phyloP scores from a whole-genome alignment of 2,329 filamentous ascomycete species.

The Escovopsis sp. region DNA sequence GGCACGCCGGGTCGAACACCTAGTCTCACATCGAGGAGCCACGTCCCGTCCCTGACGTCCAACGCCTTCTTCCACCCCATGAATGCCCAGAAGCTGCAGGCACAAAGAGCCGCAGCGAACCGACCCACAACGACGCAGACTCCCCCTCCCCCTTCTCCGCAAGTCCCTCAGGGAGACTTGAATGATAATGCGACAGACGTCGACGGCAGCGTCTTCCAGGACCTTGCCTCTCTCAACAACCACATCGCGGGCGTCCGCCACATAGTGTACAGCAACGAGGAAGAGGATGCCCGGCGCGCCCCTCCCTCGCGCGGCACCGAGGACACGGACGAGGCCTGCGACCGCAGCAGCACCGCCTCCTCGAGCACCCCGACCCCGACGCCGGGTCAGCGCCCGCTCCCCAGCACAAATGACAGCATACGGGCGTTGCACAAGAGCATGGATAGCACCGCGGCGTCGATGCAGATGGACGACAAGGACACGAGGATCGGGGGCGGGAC shows the following conservation, averaged over 20 bases:
- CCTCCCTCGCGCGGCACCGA: constrained; percentile 69
- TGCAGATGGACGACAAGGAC: constrained; percentile 41
- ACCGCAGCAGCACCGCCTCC: constrained; percentile 40
- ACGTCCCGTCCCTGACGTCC: constrained; percentile 77
- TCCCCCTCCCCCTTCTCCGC: constrained; percentile 12
- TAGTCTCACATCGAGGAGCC: constrained; percentile 62
- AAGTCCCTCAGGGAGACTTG: constrained; percentile 11
- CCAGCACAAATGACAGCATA: constrained; percentile 62
- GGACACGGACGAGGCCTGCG: constrained; percentile 55
- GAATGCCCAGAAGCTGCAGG: constrained; percentile 89
- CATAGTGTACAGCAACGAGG: constrained; percentile 6
- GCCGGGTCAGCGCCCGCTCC: constrained; percentile 35
- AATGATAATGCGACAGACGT: constrained; percentile 27
- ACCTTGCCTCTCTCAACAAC: constrained; percentile 43
- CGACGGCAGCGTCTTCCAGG: constrained; percentile 23
- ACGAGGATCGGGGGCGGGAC: constrained; percentile 37
- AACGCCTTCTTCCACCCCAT: constrained; percentile 92
- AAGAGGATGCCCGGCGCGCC: constrained; percentile 37
- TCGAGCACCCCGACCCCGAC: constrained; percentile 59
- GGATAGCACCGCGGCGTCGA: constrained; percentile 18
- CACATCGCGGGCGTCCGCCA: constrained; percentile 19
- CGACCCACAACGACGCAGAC: constrained; percentile 27
- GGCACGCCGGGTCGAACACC: constrained; percentile 33
- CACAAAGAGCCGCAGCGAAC: constrained; percentile 53
- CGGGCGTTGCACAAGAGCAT: constrained; percentile 50